A percentile compares a stretch with the other conserved stretches of the same genome.
phyloP scores from a whole-genome alignment of 805 yeast genomes.

The Ogataea saltuana region DNA sequence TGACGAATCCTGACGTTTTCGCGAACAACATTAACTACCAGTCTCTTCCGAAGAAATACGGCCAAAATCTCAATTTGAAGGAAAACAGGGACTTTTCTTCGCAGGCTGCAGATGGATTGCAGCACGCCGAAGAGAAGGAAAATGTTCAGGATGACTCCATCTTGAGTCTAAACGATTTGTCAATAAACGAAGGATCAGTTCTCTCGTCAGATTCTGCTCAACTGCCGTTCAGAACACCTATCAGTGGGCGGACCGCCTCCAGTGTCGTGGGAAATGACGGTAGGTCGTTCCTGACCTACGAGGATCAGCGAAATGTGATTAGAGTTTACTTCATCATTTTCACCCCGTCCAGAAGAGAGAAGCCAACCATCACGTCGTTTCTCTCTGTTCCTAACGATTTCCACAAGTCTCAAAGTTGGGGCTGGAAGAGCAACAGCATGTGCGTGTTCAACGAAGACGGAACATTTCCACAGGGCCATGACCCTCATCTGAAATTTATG shows the following conservation, averaged over 20 bases:
- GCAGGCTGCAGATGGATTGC: conserved; percentile 1
- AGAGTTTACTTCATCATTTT: conserved; percentile 54
- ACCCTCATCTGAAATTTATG: conserved; percentile 48
- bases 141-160: conserved; percentile 29
- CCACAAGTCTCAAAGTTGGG: conserved; percentile 59
- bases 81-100: conserved; percentile 8
- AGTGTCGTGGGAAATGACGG: conserved; percentile 11
- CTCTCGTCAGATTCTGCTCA: neutral
- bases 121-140: conserved; percentile 26
- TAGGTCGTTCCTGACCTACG: conserved; percentile 41
- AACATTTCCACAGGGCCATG: conserved; percentile 44
- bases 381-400: conserved; percentile 56
- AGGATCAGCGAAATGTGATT: conserved; percentile 47
- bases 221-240: conserved; percentile 3
- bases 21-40: conserved; percentile 30
- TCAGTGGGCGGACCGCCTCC: conserved; percentile 4
- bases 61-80: conserved; percentile 3
- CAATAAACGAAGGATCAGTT: conserved; percentile 19
- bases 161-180: conserved; percentile 22
- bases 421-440: conserved; percentile 59
- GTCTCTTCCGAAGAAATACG: conserved; percentile 25
- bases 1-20: conserved; percentile 41
- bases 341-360: conserved; percentile 51
- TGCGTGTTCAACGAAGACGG: conserved; percentile 53
- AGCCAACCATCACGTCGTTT: conserved; percentile 50